A percentile compares a stretch with the other conserved stretches of the same genome.
phyloP scores from a whole-genome alignment of 23 red algal species.

The Cyanidium caldarium region DNA sequence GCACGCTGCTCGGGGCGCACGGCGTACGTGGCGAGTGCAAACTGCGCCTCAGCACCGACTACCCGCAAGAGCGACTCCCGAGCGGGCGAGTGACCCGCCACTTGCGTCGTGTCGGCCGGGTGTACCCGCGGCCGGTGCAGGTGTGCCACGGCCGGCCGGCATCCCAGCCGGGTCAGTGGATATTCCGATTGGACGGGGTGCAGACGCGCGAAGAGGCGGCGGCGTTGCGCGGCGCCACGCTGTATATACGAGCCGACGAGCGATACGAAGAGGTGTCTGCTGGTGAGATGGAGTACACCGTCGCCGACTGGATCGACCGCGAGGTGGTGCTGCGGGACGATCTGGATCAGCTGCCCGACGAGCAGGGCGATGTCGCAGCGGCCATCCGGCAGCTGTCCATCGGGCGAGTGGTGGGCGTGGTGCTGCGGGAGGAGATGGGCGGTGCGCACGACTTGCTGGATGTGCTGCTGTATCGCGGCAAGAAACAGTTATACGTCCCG shows the following conservation, averaged over 20 bases:
- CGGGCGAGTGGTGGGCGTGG: not conserved
- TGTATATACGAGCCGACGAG: not conserved
- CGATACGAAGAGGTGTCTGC: not conserved
- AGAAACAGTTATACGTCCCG: not conserved
- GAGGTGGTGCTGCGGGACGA: not conserved
- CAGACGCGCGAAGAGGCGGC: not conserved
- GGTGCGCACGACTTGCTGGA: not conserved
- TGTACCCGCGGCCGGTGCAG: not conserved
- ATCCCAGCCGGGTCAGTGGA: not conserved
- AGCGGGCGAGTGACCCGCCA: not conserved
- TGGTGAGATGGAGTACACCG: not conserved
- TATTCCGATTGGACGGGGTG: not conserved
- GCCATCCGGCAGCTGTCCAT: not conserved
- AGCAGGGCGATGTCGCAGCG: not conserved
- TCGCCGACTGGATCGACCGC: not conserved
- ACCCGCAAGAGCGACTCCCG: not conserved
- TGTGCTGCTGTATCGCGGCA: not conserved
- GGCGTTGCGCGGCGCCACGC: not conserved
- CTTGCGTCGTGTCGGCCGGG: not conserved
- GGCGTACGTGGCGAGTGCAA: slow-evolving; percentile 3
- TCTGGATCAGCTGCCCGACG: not conserved
- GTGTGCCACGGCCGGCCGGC: not conserved
- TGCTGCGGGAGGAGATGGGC: not conserved
- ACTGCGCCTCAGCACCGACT: not conserved
- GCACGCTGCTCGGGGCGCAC: not conserved